Base-by-base conservation (phyloP, 78 protist genomes). In the Cavenderia fasciculata region DNA sequence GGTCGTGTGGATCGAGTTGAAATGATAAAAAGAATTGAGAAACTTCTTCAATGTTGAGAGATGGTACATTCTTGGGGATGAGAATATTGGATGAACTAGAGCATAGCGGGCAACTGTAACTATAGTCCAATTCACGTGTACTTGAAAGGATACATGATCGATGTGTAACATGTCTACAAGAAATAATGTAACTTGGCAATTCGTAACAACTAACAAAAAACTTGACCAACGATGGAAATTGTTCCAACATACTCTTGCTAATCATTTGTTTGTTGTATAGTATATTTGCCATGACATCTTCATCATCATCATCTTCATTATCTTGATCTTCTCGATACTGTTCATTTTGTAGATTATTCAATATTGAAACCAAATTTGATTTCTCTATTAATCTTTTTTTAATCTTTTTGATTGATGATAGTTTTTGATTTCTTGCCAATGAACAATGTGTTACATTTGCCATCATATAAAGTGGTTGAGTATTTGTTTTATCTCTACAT, bases 101-200 rank as follows among this genome's bases (percentile, higher is more conserved):
- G 47, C 72, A 63, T 16, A n/a, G 72, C n/a, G 72, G 72, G 47
- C 72, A 63, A 19, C n/a, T 19, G 47, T 38, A 63, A 19, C 72
- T 47, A 63, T 19, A 63, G 19, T 63, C 72, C 33, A 40, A 63
- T 43, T 63, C 38, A 16, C 38, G 72, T n/a, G 38, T 38, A 4
- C 51, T 38, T 21, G 33, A 47, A 5, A 4, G 8, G 14, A 63
- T 63, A 21, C 72, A 63, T 21, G 72, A 63, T 2, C 72, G 43
- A 63, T 63, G 72, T 6, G 72, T 40, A 16, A 38, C 33, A 21
- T 63, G 72, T 2, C 33, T 43, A 40, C 72, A 63, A 6, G 72
- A 63, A 19, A 47, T 36, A 21, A 63, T 63, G 21, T 63, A 63
- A 16, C 72, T 63, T 16, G 72, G 72, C 11, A 63, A 16, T 12